Base-by-base conservation (phyloP, 768 basidiomycete species). In the Tricholomella constricta region DNA sequence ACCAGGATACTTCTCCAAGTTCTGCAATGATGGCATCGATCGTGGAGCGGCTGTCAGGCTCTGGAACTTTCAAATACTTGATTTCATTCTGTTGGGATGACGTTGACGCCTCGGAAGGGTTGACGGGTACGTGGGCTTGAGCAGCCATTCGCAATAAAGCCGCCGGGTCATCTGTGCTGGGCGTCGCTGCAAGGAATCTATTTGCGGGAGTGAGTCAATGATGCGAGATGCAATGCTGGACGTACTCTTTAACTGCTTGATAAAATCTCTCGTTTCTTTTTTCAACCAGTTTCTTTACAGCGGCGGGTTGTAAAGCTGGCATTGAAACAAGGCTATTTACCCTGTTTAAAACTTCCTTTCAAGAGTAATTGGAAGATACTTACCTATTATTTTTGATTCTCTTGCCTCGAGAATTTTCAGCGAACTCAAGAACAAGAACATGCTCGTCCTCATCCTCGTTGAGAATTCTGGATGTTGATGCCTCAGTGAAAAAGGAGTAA, bases 251-350 rank as follows among this genome's bases (percentile, higher is more conserved):
- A 11, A 91, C 78, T 26, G 91, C 88, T 36, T 77, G 64, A 9
- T 65, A 65, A 62, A 91, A 94, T 38, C 77, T 72, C 32, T 78
- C 70, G 56, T 93, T 91, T 45, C 91, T 74, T 55, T 78, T 80
- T 58, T 88, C 83, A 32, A 94, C 78, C 3, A 94, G 75, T 52
- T 84, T 87, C 61, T 88, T 87, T 17, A 82, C 75, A 17, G 80
- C 81, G 8, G 75, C 70, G 7, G 85, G 81, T 0, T 81, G 79
- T 56, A 86, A 64, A 4, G 83, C 57, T 7, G 73, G 63, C 3
- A 71, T 58, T 32, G 67, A 58, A 9, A 41, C 35, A 3, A 58
- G 38, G 48, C 58, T 61, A 34, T 7, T 52, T 35, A 22, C 19
- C 29, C n/a, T 31, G 44, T 38, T 23, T 19, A 20, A 26, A 15